phyloP scores from a whole-genome alignment of 2,329 filamentous ascomycete species.

The Daldinia sp. region DNA sequence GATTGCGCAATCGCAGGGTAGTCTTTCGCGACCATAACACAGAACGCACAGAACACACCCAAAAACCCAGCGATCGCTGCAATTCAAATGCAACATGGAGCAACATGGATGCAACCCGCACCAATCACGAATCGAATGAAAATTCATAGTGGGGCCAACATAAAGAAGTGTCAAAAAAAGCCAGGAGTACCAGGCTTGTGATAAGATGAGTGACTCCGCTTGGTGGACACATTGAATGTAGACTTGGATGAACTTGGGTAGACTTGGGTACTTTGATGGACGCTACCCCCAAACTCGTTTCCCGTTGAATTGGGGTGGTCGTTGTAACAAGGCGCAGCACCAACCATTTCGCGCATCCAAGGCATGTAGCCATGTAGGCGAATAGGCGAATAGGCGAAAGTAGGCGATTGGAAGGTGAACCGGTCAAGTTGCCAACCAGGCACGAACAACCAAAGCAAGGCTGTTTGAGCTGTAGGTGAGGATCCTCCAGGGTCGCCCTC shows the following conservation, averaged over 20 bases:
- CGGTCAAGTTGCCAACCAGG: constrained; percentile 16
- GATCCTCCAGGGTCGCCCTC: constrained; percentile 1
- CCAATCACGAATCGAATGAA: constrained; percentile 36
- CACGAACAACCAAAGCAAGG: constrained; percentile 23
- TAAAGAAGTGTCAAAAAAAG: constrained; percentile 1
- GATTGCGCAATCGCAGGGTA: constrained; percentile 47
- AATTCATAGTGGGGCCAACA: constrained; percentile 22
- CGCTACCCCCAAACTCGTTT: constrained; percentile 11
- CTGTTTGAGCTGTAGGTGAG: constrained; percentile 4
- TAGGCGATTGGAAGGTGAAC: constrained; percentile 19
- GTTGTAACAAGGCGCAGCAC: constrained; percentile 21
- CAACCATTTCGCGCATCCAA: not conserved
- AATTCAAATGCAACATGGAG: constrained; percentile 31
- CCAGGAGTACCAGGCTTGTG: constrained; percentile 15
- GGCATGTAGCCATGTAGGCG: no score
- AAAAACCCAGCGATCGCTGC: constrained; percentile 37
- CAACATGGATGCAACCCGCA: constrained; percentile 4
- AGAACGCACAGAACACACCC: constrained; percentile 27
- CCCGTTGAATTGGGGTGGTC: constrained; percentile 19
- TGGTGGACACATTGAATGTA: constrained; percentile 16
- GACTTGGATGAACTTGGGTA: no score
- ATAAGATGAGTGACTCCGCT: constrained; percentile 37
- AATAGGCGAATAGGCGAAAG: no score
- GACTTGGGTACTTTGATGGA: no score
- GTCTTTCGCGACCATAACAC: constrained; percentile 40